These are phyloP conservation scores for Trametes villosa DNA, from an alignment of 768 basidiomycete genomes.

Conservation along the genomic window DNA sequence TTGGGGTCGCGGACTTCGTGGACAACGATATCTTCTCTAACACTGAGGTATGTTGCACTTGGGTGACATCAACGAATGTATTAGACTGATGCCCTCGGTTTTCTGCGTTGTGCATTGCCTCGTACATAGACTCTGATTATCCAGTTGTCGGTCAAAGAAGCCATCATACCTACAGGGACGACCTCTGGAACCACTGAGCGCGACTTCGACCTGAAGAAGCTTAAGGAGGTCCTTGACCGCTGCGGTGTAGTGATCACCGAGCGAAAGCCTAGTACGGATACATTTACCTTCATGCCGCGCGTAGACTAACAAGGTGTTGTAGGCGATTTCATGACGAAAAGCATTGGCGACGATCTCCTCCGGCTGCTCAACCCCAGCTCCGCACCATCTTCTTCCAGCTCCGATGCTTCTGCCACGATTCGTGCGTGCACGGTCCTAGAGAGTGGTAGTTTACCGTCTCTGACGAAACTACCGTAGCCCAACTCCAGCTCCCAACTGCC, in stretches of 20 bases:
- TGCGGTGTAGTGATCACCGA: conserved; percentile 92
- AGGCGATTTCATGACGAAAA: conserved; percentile 88
- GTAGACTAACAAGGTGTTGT: not conserved
- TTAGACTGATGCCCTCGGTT: no score
- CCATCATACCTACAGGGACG: conserved; percentile 80
- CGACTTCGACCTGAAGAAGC: conserved; percentile 87
- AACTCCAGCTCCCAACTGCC: conserved; percentile 75
- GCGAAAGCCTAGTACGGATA: conserved; percentile 74
- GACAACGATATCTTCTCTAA: conserved; percentile 98
- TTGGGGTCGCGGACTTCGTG: conserved; percentile 89
- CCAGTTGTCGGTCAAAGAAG: conserved; percentile 97
- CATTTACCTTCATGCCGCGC: not conserved
- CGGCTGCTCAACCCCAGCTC: conserved; percentile 60
- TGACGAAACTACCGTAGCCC: conserved; percentile 54
- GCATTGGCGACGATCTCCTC: conserved; percentile 78
- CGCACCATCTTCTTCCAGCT: conserved; percentile 44
- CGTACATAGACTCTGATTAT: conserved; percentile 83
- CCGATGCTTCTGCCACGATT: conserved; percentile 56
- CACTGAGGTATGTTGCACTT: conserved; percentile 64
- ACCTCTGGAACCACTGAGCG: conserved; percentile 72
- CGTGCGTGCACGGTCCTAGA: conserved; percentile 45
- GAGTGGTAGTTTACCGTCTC: not conserved
- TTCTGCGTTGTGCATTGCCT: no score
- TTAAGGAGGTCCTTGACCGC: conserved; percentile 84
- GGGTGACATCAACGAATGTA: not conserved